Percentiles rank a stretch among this genome's conserved stretches.
Evolutionary conservation across 305 asterid species (phyloP).

Genomic region (Fraxinus paxiana): DNA sequence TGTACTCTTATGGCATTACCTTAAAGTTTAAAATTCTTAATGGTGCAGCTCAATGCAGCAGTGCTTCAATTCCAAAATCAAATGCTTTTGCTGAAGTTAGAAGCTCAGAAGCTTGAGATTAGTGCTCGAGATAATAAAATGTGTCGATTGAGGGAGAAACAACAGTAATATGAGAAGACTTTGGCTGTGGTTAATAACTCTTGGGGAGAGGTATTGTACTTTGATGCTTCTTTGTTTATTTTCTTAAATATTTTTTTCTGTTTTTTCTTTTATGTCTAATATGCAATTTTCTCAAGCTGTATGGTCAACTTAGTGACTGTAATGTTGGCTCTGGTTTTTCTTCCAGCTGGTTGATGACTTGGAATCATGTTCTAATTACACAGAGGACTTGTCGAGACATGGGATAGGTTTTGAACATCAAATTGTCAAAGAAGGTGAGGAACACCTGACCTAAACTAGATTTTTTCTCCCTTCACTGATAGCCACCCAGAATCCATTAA

Average conservation of each 20-base stretch:
- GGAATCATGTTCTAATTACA: conserved; percentile 45
- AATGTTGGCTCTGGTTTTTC: conserved; percentile 23
- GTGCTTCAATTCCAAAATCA: conserved; percentile 92
- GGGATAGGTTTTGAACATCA: conserved; percentile 44
- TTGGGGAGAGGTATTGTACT: conserved; percentile 62
- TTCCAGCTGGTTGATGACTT: conserved; percentile 67
- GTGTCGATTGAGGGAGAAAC: conserved; percentile 53
- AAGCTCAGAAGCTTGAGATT: conserved; percentile 78
- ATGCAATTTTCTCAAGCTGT: not conserved
- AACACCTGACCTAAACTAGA: conserved; percentile 1
- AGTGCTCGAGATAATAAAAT: conserved; percentile 52
- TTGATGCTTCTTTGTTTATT: not conserved
- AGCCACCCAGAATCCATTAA: not conserved
- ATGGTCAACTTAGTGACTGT: conserved; percentile 17
- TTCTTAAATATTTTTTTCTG: not conserved
- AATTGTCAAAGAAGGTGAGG: conserved; percentile 38
- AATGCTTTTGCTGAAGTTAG: conserved; percentile 83
- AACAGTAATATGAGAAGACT: conserved; percentile 52
- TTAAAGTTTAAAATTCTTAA: not conserved
- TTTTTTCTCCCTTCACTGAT: not conserved
- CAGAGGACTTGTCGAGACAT: conserved; percentile 40
- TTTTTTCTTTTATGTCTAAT: not conserved
- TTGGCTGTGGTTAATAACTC: conserved; percentile 49
- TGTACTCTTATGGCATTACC: not conserved
- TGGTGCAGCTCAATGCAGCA: conserved; percentile 70